Evolutionary conservation across 345 rosid genomes (phyloP).

Genomic region (thale cress (Arabidopsis thaliana)): DNA sequence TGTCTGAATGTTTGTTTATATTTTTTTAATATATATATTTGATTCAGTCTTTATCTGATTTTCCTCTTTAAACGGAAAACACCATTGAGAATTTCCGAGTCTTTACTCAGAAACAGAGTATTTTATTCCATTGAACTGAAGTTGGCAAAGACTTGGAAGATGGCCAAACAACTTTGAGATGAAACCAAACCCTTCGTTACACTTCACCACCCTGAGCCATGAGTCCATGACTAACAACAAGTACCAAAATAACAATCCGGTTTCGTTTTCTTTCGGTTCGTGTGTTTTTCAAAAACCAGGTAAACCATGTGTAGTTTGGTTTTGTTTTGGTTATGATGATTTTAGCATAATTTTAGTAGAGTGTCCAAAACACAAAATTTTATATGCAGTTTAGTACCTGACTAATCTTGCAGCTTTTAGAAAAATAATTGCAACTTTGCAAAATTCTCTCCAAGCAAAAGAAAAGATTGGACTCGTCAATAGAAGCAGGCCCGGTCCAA

Average conservation of each 20-base stretch:
- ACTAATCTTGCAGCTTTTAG: too few relatives aligned
- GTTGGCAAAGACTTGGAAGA: background rate
- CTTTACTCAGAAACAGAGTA: constrained; percentile 23
- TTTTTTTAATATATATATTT: background rate
- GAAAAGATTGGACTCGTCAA: too few relatives aligned
- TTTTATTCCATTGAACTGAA: background rate
- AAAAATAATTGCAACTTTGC: too few relatives aligned
- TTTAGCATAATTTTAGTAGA: too few relatives aligned
- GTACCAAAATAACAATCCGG: background rate
- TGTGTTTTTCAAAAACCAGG: background rate
- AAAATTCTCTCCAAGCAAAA: too few relatives aligned
- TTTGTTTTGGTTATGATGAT: background rate
- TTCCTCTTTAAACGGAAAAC: background rate
- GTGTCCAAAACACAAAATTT: too few relatives aligned
- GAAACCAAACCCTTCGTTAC: background rate
- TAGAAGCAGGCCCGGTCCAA: too few relatives aligned
- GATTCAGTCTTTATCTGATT: constrained; percentile 6
- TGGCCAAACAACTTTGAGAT: constrained; percentile 16
- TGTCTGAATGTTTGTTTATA: background rate
- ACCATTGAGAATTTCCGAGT: constrained; percentile 1
- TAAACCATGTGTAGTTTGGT: background rate
- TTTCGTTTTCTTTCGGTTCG: background rate
- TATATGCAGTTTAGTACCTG: too few relatives aligned
- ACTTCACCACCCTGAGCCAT: constrained; percentile 1
- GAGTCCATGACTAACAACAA: background rate